A percentile compares a stretch with the other conserved stretches of the same genome.
phyloP scores from a whole-genome alignment of 352 stramenopile genomes.

The Pythium brassicae region DNA sequence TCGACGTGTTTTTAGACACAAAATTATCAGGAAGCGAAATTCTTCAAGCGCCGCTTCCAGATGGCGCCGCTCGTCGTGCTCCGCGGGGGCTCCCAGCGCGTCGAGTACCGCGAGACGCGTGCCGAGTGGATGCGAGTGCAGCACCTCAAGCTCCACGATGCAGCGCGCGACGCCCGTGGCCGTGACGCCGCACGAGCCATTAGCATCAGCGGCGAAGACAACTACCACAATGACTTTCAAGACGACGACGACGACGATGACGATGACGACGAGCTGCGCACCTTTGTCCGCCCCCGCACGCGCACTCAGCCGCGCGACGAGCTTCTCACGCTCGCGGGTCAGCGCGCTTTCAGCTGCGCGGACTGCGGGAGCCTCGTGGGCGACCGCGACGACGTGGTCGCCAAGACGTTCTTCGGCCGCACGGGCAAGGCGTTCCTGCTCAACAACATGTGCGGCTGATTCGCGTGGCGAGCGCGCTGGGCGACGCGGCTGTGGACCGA shows the following conservation, averaged over 20 bases:
- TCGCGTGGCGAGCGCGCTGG: too few relatives aligned
- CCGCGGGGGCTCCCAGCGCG: conserved; percentile 47
- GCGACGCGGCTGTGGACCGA: too few relatives aligned
- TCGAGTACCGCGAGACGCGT: conserved; percentile 64
- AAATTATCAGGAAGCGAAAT: too few relatives aligned
- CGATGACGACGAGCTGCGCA: conserved; percentile 28
- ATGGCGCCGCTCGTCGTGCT: conserved; percentile 79
- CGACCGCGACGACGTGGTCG: conserved; percentile 64
- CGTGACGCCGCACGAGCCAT: conserved; percentile 13
- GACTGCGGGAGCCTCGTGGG: conserved; percentile 61
- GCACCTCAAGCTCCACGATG: conserved; percentile 8
- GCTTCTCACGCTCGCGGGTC: conserved; percentile 38
- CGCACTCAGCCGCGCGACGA: conserved; percentile 48
- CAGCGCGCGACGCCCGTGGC: conserved; percentile 7
- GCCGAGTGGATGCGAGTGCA: conserved; percentile 30
- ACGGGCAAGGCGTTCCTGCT: conserved; percentile 75
- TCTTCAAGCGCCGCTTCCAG: background rate
- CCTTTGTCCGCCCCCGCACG: conserved; percentile 30
- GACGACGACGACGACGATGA: background rate
- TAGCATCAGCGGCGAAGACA: conserved; percentile 15
- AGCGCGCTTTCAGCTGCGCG: conserved; percentile 56
- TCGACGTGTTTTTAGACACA: too few relatives aligned
- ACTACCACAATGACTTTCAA: conserved; percentile 13
- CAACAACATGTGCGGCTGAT: conserved; percentile 79
- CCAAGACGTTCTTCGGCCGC: conserved; percentile 75